phyloP scores from a whole-genome alignment of 2,329 filamentous ascomycete species.

The Cryphonectria nitschkei region DNA sequence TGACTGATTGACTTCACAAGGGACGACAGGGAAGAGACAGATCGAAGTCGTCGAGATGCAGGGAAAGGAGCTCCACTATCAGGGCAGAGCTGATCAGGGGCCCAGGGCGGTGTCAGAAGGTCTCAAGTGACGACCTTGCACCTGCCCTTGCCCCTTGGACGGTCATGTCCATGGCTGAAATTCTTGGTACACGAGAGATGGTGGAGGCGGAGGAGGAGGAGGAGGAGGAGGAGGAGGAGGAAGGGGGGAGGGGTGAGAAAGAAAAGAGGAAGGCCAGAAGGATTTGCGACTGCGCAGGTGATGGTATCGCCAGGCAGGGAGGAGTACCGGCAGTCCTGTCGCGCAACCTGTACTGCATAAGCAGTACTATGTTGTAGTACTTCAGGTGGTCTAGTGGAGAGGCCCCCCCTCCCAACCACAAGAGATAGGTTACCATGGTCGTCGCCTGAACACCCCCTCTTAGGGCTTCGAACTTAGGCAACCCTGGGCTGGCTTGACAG shows the following conservation, averaged over 20 bases:
- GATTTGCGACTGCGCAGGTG: background rate
- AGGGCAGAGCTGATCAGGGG: constrained; percentile 17
- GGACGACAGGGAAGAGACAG: constrained; percentile 11
- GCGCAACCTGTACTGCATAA: background rate
- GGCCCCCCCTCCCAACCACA: background rate
- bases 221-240: background rate
- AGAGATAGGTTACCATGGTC: background rate
- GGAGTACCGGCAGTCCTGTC: background rate
- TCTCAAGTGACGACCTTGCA: background rate
- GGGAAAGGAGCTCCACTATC: constrained; percentile 16
- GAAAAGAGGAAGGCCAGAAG: background rate
- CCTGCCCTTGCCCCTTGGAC: background rate
- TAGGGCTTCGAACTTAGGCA: background rate
- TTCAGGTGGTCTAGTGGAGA: background rate
- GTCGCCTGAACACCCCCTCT: background rate
- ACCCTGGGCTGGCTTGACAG: background rate
- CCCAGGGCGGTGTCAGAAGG: constrained; percentile 17
- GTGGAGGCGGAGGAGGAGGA: background rate
- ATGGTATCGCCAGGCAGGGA: background rate
- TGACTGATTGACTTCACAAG: background rate
- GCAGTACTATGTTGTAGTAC: background rate
- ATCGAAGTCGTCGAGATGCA: constrained; percentile 10
- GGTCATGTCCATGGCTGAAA: background rate
- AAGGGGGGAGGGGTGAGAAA: background rate
- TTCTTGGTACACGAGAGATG: background rate